These are phyloP conservation scores for Chaetomium strumarium DNA, from an alignment of 2,329 filamentous ascomycete species.

Conservation along the genomic window DNA sequence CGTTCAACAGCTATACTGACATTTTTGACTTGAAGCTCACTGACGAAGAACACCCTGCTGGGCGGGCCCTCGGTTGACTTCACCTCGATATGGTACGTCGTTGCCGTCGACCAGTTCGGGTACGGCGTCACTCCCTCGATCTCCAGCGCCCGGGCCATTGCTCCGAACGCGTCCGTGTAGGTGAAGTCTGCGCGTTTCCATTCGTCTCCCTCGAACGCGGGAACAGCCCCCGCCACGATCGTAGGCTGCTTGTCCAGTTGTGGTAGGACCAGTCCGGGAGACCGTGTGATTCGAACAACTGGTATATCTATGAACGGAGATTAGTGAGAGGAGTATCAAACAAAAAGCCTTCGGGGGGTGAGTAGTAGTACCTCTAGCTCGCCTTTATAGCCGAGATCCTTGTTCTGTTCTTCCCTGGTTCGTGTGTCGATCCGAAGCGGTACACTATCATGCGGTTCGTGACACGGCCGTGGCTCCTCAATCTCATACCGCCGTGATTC, in stretches of 20 bases:
- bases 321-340: background rate
- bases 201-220: background rate
- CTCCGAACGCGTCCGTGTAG: background rate
- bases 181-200: background rate
- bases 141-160: background rate
- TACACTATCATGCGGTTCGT: too few relatives aligned
- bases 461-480: too few relatives aligned
- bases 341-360: background rate
- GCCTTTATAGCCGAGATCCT: too few relatives aligned
- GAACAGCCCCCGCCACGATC: background rate
- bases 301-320: background rate
- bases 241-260: background rate
- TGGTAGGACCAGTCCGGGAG: background rate
- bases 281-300: background rate
- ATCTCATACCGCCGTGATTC: too few relatives aligned
- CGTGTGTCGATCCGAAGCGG: too few relatives aligned
- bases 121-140: background rate
- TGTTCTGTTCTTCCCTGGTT: too few relatives aligned
- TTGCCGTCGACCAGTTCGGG: background rate
- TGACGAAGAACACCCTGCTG: background rate
- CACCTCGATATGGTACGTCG: constrained; percentile 16
- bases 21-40: background rate
- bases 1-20: background rate
- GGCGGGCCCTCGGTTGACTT: constrained; percentile 5
- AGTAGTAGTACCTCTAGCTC: background rate